phyloP scores from a whole-genome alignment of 2,329 filamentous ascomycete species.

The Myriosclerotinia curreyana region DNA sequence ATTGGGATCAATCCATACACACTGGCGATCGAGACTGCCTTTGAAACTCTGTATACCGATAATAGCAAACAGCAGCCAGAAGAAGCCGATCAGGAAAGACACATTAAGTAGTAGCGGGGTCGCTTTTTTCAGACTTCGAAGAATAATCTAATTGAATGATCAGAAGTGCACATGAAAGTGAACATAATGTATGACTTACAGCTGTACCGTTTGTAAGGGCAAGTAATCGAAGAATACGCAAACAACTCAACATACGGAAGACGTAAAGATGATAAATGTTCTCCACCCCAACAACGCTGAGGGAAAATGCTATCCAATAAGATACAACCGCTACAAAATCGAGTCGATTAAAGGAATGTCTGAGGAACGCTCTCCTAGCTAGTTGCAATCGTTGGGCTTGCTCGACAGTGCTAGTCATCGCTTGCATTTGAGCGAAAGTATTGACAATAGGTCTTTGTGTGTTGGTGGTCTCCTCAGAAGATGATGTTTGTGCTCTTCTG shows the following conservation, averaged over 20 bases:
- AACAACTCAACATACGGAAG: conserved; percentile 93
- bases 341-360: conserved; percentile 92
- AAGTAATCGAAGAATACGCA: conserved; percentile 88
- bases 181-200: conserved; percentile 49
- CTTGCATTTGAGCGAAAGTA: conserved; percentile 54
- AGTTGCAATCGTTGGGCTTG: conserved; percentile 82
- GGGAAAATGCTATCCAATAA: conserved; percentile 85
- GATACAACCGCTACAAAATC: conserved; percentile 94
- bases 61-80: conserved; percentile 96
- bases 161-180: conserved; percentile 6
- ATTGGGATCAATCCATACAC: conserved; percentile 69
- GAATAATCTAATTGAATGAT: conserved; percentile 63
- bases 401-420: conserved; percentile 57
- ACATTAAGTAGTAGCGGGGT: conserved; percentile 89
- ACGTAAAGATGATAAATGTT: conserved; percentile 71
- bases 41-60: conserved; percentile 97
- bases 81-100: conserved; percentile 91
- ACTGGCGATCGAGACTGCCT: conserved; percentile 72
- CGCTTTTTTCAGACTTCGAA: conserved; percentile 92
- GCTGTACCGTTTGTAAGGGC: conserved; percentile 91
- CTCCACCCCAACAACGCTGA: conserved; percentile 70
- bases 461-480: conserved; percentile 26
- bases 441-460: conserved; percentile 33
- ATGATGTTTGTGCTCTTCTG: conserved; percentile 28
- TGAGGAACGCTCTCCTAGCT: conserved; percentile 84